Percentiles rank a stretch among this genome's conserved stretches.
phyloP scores from a whole-genome alignment of 148 eudicot genomes.

The Arctostaphylos glauca region DNA sequence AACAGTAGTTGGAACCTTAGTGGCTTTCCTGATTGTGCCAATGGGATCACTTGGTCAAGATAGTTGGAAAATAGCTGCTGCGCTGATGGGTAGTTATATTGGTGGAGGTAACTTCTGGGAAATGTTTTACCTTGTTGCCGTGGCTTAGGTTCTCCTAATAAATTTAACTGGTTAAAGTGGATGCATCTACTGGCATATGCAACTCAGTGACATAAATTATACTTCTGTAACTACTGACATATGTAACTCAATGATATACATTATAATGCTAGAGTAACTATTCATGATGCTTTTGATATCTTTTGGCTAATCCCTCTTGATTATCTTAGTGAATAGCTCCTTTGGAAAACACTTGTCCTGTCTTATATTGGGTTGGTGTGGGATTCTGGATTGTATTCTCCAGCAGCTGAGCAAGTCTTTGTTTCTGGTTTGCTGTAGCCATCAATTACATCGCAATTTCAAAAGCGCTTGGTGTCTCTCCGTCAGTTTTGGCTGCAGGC shows the following conservation, averaged over 20 bases:
- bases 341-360: background rate
- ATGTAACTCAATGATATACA: background rate
- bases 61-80: conserved; percentile 90
- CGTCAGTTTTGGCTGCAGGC: conserved; percentile 90
- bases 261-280: background rate
- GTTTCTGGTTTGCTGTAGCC: conserved; percentile 48
- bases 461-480: conserved; percentile 70
- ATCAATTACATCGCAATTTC: conserved; percentile 88
- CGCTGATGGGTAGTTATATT: conserved; percentile 92
- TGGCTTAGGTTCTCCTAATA: background rate
- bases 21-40: conserved; percentile 76
- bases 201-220: background rate
- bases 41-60: conserved; percentile 88
- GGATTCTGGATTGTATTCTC: background rate
- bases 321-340: background rate
- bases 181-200: background rate
- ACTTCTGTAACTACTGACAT: background rate
- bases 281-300: background rate
- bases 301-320: background rate
- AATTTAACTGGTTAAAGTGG: background rate
- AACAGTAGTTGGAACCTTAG: conserved; percentile 65
- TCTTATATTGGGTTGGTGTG: background rate
- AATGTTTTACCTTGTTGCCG: conserved; percentile 4
- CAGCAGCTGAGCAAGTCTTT: conserved; percentile 20
- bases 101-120: conserved; percentile 73